Evolutionary conservation across 169 alveolate species (phyloP), one percentile per base, ranked within the genome.

Genomic region (Theileria sp.): DNA sequence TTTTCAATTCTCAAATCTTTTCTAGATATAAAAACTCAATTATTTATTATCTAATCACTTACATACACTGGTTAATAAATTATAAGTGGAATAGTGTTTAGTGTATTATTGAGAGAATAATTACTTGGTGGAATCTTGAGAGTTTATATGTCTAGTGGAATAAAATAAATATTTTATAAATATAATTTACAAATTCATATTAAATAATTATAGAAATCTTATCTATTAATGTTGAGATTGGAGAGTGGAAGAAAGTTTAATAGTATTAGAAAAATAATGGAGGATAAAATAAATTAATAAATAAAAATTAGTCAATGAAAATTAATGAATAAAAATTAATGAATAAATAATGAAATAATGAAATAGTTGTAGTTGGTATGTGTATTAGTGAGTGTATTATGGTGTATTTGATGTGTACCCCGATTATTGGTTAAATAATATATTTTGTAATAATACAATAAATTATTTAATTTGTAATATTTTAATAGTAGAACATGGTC

Each of bases 1-100:
- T 61, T 44, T 30, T 56, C 51, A 71, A 34, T 75, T 9, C 67
- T 71, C 75, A 82, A n/a, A 28, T 81, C 66, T 70, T 49, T 34
- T 32, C 36, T 32, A 32, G 1, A 32, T 32, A 32, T 32, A n/a
- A n/a, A n/a, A n/a, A n/a, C n/a, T n/a, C n/a, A n/a, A n/a, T n/a
- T n/a, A n/a, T n/a, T n/a, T n/a, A n/a, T n/a, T n/a, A n/a, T n/a
- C n/a, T n/a, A n/a, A n/a, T n/a, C n/a, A n/a, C n/a, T n/a, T n/a
- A n/a, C n/a, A n/a, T n/a, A n/a, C n/a, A n/a, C n/a, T n/a, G n/a
- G n/a, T n/a, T n/a, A n/a, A n/a, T n/a, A n/a, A n/a, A n/a, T n/a
- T n/a, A n/a, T n/a, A n/a, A n/a, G n/a, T n/a, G n/a, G n/a, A n/a
- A n/a, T n/a, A n/a, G n/a, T n/a, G n/a, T n/a, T n/a, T n/a, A n/a